Percentiles rank a stretch among this genome's conserved stretches.
These are phyloP conservation scores for Blepharisma stoltei DNA, from an alignment of 73 alveolate species.

Conservation along the genomic window DNA sequence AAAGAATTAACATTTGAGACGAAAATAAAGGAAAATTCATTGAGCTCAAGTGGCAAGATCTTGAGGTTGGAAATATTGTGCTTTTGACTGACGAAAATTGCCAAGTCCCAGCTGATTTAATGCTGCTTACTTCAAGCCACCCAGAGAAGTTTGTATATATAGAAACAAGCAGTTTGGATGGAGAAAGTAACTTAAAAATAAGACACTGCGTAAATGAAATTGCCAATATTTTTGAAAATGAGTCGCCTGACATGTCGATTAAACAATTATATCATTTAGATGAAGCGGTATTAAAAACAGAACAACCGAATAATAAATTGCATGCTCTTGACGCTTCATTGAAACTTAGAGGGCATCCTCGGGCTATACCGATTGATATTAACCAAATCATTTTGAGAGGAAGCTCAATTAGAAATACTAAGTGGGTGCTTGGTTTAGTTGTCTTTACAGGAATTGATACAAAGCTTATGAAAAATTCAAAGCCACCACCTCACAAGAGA, in stretches of 20 bases:
- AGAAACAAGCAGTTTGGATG: conserved; percentile 96
- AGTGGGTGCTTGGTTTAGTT: conserved; percentile 9
- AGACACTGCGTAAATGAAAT: conserved; percentile 62
- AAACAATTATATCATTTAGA: background rate
- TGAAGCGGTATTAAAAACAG: conserved; percentile 32
- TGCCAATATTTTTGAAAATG: conserved; percentile 13
- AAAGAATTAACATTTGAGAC: background rate
- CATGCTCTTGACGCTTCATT: conserved; percentile 62
- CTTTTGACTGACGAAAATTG: conserved; percentile 60
- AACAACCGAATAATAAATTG: conserved; percentile 62
- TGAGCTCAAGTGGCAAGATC: conserved; percentile 1
- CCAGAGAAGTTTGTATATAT: conserved; percentile 73
- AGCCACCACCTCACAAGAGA: conserved; percentile 29
- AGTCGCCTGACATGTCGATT: background rate
- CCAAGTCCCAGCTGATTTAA: conserved; percentile 80
- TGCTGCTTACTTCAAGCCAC: conserved; percentile 64
- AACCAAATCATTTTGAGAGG: conserved; percentile 88
- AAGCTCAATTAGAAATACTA: background rate
- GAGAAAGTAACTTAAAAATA: conserved; percentile 95
- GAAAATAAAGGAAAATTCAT: background rate
- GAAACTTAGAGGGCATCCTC: conserved; percentile 40
- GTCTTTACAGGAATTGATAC: conserved; percentile 72
- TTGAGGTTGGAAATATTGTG: conserved; percentile 25
- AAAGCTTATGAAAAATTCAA: conserved; percentile 72
- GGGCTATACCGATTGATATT: conserved; percentile 38